Base-by-base conservation (phyloP, 1,139 yeast species). In the Candida mesenterica region DNA sequence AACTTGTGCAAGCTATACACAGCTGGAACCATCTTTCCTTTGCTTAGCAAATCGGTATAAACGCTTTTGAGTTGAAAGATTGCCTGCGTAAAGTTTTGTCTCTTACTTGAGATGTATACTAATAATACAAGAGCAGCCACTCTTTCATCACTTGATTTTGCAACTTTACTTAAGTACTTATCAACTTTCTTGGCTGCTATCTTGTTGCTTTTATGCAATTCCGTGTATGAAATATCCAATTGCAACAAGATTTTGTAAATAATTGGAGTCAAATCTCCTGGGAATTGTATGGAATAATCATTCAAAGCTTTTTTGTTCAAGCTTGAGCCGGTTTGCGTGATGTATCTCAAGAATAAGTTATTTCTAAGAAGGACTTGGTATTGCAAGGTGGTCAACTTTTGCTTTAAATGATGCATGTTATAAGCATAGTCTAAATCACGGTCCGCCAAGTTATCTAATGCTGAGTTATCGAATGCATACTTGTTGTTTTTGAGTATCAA, bases 301-400 rank as follows among this genome's bases (percentile, higher is more conserved):
- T 37, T 32, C 19, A 58, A 35, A 24, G 52, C 56, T 10, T 42
- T 32, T 12, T 42, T 46, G 20, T 41, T 48, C 6, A 48, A 48
- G 7, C 42, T 41, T 8, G 64, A 48, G 32, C 67, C 53, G 10
- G 71, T 70, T 20, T 70, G 69, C 3, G 71, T 50, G 27, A 61
- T 55, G 45, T 55, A 68, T 18, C 63, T 62, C 41, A 76, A 59
- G 27, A 71, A 49, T 29, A 72, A 48, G 44, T 69, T 68, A 45
- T 77, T 77, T 49, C 72, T 67, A 31, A 65, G 46, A 30, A 77
- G 46, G 4, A 56, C 50, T 38, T 55, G 63, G 39, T 58, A 58
- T 54, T 77, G 82, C 13, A 63, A 57, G 28, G 55, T 52, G 8
- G 78, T 71, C 38, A 77, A 59, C 49, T 69, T 75, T 33, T 53